Evolutionary conservation across 371 early-diverging fungal species (phyloP).

Genomic region (Apophysomyces variabilis): DNA sequence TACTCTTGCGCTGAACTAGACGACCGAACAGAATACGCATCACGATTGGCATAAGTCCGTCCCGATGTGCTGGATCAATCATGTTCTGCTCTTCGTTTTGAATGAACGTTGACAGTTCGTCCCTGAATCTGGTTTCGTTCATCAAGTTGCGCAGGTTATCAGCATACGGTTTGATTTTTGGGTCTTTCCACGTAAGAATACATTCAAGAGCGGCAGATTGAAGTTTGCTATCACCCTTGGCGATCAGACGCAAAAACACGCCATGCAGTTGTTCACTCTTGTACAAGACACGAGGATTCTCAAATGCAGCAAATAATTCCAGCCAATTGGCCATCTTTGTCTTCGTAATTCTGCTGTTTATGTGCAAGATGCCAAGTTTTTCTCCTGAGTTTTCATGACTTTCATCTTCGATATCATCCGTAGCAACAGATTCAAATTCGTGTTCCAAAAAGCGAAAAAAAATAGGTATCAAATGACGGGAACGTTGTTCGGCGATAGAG

Average conservation of each 20-base stretch:
- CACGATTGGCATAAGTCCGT: conserved; percentile 72
- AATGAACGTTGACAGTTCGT: conserved; percentile 79
- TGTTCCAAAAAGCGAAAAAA: conserved; percentile 74
- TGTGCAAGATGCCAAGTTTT: conserved; percentile 43
- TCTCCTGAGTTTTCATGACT: conserved; percentile 22
- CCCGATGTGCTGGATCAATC: conserved; percentile 71
- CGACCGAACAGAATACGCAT: conserved; percentile 91
- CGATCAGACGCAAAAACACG: conserved; percentile 73
- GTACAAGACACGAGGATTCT: conserved; percentile 61
- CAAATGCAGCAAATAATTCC: conserved; percentile 75
- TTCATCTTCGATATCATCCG: conserved; percentile 41
- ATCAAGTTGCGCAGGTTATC: conserved; percentile 77
- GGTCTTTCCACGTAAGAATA: conserved; percentile 77
- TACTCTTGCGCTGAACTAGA: conserved; percentile 70
- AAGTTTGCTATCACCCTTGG: conserved; percentile 77
- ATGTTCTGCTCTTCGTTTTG: conserved; percentile 60
- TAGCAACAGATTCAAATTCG: conserved; percentile 59
- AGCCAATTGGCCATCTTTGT: conserved; percentile 72
- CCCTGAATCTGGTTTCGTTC: conserved; percentile 90
- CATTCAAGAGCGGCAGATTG: conserved; percentile 86
- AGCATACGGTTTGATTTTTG: conserved; percentile 68
- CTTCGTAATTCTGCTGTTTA: conserved; percentile 44
- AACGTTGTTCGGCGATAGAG: conserved; percentile 71
- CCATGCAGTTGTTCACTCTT: conserved; percentile 58
- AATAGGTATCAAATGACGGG: conserved; percentile 70